phyloP scores from a whole-genome alignment of 768 basidiomycete genomes.

The Phallus indusiatus region DNA sequence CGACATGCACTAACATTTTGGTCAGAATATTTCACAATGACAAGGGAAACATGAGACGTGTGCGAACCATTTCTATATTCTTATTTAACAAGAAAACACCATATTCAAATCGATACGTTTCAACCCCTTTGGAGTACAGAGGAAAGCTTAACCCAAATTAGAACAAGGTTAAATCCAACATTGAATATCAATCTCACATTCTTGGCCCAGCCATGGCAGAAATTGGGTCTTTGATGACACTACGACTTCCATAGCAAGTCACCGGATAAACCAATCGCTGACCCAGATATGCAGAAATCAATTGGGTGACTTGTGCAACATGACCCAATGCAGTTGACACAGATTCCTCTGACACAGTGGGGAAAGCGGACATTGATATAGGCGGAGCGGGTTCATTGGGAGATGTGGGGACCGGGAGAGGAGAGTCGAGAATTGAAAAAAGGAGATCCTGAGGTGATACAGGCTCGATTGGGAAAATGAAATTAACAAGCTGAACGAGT shows the following conservation, averaged over 20 bases:
- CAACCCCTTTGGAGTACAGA: constrained; percentile 87
- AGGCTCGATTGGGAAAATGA: constrained; percentile 85
- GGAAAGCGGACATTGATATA: constrained; percentile 50
- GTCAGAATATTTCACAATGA: not conserved
- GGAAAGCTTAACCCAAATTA: constrained; percentile 61
- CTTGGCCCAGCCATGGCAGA: constrained; percentile 93
- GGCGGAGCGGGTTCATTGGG: constrained; percentile 80
- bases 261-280: constrained; percentile 79
- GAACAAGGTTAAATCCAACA: not conserved
- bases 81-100: constrained; percentile 96
- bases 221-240: constrained; percentile 85
- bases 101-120: constrained; percentile 96
- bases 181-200: constrained; percentile 47
- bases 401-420: constrained; percentile 80
- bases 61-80: constrained; percentile 82
- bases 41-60: constrained; percentile 3
- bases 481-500: constrained; percentile 60
- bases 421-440: constrained; percentile 76
- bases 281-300: constrained; percentile 71
- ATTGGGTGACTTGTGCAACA: constrained; percentile 76
- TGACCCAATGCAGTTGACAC: constrained; percentile 88
- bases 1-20: constrained; percentile 66
- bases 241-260: constrained; percentile 83
- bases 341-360: constrained; percentile 72
- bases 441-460: constrained; percentile 77